A percentile compares a stretch with the other conserved stretches of the same genome.
phyloP scores from a whole-genome alignment of 768 basidiomycete species.

The Mycena galericulata region DNA sequence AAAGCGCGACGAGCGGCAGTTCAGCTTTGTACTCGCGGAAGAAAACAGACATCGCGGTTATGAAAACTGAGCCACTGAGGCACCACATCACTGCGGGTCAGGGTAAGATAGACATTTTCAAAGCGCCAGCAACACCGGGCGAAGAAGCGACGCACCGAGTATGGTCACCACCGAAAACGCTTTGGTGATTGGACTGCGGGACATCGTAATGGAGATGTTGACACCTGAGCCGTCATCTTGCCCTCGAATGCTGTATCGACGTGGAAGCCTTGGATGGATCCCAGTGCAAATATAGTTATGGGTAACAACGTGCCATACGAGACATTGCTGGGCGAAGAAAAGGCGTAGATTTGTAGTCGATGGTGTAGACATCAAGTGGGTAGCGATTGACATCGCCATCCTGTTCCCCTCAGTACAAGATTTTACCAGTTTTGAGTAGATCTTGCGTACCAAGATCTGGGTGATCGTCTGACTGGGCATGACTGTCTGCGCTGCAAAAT shows the following conservation, averaged over 20 bases:
- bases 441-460: not conserved
- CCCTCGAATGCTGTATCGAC: not conserved
- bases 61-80: conserved; percentile 16
- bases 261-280: not conserved
- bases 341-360: conserved; percentile 11
- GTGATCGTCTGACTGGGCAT: not conserved
- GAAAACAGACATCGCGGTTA: conserved; percentile 19
- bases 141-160: not conserved
- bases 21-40: conserved; percentile 20
- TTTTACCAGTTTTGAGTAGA: not conserved
- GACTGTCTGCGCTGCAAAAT: not conserved
- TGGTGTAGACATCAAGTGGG: conserved; percentile 14
- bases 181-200: conserved; percentile 15
- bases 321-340: not conserved
- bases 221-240: conserved; percentile 10
- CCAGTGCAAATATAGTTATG: not conserved
- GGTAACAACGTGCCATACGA: not conserved
- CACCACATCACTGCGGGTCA: conserved; percentile 22
- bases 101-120: not conserved
- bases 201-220: not conserved
- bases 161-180: conserved; percentile 13
- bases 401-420: not conserved
- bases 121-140: not conserved
- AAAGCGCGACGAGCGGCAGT: conserved; percentile 23
- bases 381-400: conserved; percentile 24